These are phyloP conservation scores for Chenopodium album DNA, from an alignment of 148 eudicot species.

Conservation along the genomic window DNA sequence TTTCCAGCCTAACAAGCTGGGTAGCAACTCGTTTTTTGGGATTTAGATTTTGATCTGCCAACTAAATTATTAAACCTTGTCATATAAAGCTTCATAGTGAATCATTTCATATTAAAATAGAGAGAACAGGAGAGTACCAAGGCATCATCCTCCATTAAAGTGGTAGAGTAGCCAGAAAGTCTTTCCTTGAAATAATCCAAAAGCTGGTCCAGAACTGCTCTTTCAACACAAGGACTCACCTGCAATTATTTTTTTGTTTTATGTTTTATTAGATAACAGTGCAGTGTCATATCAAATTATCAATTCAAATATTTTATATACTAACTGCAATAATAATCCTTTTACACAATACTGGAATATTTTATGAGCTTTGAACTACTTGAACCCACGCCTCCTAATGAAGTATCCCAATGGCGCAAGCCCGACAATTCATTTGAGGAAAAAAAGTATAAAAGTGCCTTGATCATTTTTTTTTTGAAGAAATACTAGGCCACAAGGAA, in stretches of 20 bases:
- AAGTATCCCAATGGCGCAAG: too few relatives aligned
- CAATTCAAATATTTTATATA: not conserved
- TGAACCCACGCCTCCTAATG: too few relatives aligned
- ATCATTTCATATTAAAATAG: not conserved
- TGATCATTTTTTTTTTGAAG: too few relatives aligned
- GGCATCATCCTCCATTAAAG: slow-evolving; percentile 67
- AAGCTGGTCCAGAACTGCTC: slow-evolving; percentile 91
- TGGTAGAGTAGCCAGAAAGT: slow-evolving; percentile 75
- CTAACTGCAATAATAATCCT: too few relatives aligned
- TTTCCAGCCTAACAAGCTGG: slow-evolving; percentile 84
- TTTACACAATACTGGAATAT: too few relatives aligned
- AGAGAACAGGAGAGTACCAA: slow-evolving; percentile 49
- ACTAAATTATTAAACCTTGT: slow-evolving; percentile 39
- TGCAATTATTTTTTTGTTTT: slow-evolving; percentile 15
- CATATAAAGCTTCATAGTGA: slow-evolving; percentile 14
- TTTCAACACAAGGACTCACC: slow-evolving; percentile 93
- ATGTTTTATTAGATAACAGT: slow-evolving; percentile 1
- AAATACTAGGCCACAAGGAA: too few relatives aligned
- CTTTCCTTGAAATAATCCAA: slow-evolving; percentile 63
- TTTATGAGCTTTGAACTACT: too few relatives aligned
- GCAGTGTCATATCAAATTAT: not conserved
- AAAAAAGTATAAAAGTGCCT: too few relatives aligned
- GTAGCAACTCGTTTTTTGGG: slow-evolving; percentile 94
- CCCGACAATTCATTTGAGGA: too few relatives aligned
- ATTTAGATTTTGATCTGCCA: slow-evolving; percentile 62